phyloP scores from a whole-genome alignment of 202 grass and related monocot genomes.

The Eragrostis tef region DNA sequence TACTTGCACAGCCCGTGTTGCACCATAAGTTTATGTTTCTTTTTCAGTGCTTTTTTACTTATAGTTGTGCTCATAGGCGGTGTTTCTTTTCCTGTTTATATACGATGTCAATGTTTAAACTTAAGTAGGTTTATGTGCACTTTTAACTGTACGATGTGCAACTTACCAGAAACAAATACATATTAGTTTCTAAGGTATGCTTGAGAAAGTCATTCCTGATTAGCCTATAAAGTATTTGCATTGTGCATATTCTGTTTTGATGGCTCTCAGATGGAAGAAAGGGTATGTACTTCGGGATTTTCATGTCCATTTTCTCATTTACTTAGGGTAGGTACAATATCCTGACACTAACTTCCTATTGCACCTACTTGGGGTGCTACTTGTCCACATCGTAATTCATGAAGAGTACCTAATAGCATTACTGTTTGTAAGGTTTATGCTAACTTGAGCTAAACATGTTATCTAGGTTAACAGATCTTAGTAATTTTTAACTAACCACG shows the following conservation, averaged over 20 bases:
- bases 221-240: no score
- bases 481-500: neutral
- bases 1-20: conserved; percentile 27
- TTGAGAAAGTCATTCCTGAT: no score
- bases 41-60: conserved; percentile 27
- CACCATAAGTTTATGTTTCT: neutral
- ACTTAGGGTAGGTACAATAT: neutral
- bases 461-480: neutral
- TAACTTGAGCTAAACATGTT: conserved; percentile 10
- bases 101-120: neutral
- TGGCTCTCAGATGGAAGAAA: conserved; percentile 1
- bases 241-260: neutral
- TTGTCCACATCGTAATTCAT: conserved; percentile 16
- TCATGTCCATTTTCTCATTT: conserved; percentile 16
- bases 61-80: conserved; percentile 3
- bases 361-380: neutral
- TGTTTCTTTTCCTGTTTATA: conserved; percentile 5
- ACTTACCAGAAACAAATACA: no score
- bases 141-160: no score
- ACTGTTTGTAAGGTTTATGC: conserved; percentile 12
- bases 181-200: no score
- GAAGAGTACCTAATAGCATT: neutral
- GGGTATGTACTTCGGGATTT: neutral
- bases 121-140: neutral
- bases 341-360: conserved; percentile 1